Base-by-base conservation (phyloP, 148 eudicot species). In the Silene uniflora region DNA sequence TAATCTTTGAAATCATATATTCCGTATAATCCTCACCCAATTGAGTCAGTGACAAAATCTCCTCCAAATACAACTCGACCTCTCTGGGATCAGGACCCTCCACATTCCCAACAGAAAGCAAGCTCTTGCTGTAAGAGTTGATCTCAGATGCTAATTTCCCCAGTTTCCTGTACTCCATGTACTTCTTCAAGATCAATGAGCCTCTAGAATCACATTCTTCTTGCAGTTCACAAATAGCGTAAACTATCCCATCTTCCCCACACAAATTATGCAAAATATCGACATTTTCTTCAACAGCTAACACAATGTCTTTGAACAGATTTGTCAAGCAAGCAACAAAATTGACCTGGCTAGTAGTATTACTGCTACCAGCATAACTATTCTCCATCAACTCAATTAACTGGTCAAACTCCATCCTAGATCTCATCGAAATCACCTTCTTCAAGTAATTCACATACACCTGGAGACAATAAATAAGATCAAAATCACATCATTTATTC, bases 21-120 rank as follows among this genome's bases (percentile, higher is more conserved):
- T 85, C 97, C 0, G 90, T 90, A 80, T 94, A 94, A 81, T 94
- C 98, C 82, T 94, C 98, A 52, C 98, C 97, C 72, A 94, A 68
- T 73, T 92, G 98, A 5, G 93, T 89, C 59, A 94, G 78, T 0
- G 97, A 86, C 77, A 94, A 81, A 61, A 94, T 91, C 75, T 94
- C 98, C 76, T 94, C 97, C 81, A 94, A 77, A 78, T 79, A 89
- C 69, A 91, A 71, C 85, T 94, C 98, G 79, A 94, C 84, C 80
- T 91, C 93, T 76, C 97, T 87, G 3, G 98, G 98, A 75, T 94
- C 96, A 18, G 98, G 98, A 32, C 98, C 98, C 85, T 94, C 96
- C 49, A 72, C 90, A 80, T 66, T 83, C 62, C 93, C 93, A 35
- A 83, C 91, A 42, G 96, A 82, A 4, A 94, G 84, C 88, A 94